phyloP scores from a whole-genome alignment of 148 eudicot species.

The Diospyros lotus region DNA sequence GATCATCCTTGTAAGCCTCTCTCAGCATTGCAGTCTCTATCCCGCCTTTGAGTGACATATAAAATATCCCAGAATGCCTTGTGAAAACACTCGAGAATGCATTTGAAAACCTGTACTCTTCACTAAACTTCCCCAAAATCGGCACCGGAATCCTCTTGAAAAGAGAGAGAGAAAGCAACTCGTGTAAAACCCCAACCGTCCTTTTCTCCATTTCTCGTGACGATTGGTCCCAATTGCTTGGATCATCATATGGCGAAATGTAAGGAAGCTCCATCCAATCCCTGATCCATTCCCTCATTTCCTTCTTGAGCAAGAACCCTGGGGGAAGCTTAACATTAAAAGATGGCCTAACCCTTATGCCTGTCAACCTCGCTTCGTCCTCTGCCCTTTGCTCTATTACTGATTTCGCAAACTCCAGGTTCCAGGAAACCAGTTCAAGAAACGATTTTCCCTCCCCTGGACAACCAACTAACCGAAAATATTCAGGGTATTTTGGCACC shows the following conservation, averaged over 20 bases:
- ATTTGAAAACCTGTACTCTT: conserved; percentile 81
- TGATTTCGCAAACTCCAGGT: conserved; percentile 48
- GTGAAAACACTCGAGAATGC: conserved; percentile 70
- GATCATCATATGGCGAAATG: conserved; percentile 76
- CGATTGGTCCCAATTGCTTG: conserved; percentile 41
- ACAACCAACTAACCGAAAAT: conserved; percentile 46
- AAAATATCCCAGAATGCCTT: conserved; percentile 86
- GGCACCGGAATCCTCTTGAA: conserved; percentile 69
- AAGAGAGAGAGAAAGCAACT: conserved; percentile 68
- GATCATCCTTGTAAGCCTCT: conserved; percentile 71
- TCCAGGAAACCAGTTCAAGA: conserved; percentile 64
- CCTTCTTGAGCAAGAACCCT: conserved; percentile 72
- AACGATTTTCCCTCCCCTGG: conserved; percentile 41
- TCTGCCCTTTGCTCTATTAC: conserved; percentile 60
- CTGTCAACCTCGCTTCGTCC: conserved; percentile 56
- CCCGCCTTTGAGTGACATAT: conserved; percentile 83
- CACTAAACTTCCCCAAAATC: conserved; percentile 71
- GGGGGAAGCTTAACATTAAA: conserved; percentile 64
- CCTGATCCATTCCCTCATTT: conserved; percentile 91
- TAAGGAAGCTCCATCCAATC: conserved; percentile 96
- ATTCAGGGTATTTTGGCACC: conserved; percentile 49
- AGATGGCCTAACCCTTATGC: conserved; percentile 62
- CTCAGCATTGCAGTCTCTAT: conserved; percentile 83
- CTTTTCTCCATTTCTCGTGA: conserved; percentile 91
- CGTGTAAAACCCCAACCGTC: conserved; percentile 84